A percentile compares a stretch with the other conserved stretches of the same genome.
These are phyloP conservation scores for Bjerkandera adusta DNA, from an alignment of 1,284 basidiomycete species.

Conservation along the genomic window DNA sequence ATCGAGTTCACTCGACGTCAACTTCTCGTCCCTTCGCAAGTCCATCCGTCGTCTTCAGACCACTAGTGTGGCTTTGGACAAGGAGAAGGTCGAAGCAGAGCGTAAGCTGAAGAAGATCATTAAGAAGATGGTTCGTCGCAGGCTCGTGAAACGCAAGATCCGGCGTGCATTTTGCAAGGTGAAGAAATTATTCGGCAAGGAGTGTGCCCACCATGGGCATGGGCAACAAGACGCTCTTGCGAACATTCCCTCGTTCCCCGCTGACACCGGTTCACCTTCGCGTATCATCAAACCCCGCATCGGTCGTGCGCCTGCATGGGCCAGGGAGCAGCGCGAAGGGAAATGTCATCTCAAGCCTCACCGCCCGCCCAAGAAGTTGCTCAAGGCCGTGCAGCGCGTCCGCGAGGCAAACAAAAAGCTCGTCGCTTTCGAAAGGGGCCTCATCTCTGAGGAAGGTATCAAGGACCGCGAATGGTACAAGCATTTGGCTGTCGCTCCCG, in stretches of 20 bases:
- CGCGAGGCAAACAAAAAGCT: conserved; percentile 71
- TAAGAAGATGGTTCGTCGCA: conserved; percentile 29
- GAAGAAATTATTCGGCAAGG: conserved; percentile 24
- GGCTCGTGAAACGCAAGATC: conserved; percentile 23
- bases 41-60: conserved; percentile 50
- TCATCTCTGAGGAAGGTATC: conserved; percentile 79
- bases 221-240: conserved; percentile 1
- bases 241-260: conserved; percentile 18
- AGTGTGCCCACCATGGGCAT: conserved; percentile 15
- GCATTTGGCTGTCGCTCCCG: conserved; percentile 88
- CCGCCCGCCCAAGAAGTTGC: conserved; percentile 31
- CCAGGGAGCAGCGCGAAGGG: conserved; percentile 12
- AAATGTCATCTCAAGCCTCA: conserved; percentile 2
- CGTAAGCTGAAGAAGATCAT: conserved; percentile 26
- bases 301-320: conserved; percentile 22
- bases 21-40: conserved; percentile 36
- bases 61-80: conserved; percentile 57
- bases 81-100: conserved; percentile 42
- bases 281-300: conserved; percentile 21
- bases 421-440: conserved; percentile 78
- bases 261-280: conserved; percentile 1
- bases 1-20: conserved; percentile 8
- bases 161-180: conserved; percentile 24
- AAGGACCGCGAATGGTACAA: conserved; percentile 84
- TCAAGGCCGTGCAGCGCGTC: conserved; percentile 62